Evolutionary conservation across 345 rosid species (phyloP), one percentile per base, ranked within the genome.

Genomic region (Melaleuca alternifolia): DNA sequence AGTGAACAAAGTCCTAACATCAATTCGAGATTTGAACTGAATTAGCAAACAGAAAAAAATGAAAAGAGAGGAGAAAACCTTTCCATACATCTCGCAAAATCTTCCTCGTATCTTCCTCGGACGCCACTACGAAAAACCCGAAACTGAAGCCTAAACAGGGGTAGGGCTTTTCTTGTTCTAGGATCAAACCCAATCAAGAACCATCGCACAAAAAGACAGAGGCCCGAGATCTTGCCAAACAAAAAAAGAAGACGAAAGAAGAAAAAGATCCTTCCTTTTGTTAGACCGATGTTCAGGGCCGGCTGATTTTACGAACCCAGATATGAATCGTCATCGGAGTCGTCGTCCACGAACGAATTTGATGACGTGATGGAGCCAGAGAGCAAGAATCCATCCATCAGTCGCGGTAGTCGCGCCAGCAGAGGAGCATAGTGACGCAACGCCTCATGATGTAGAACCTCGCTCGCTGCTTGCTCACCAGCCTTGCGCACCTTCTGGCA

Each of bases 381-480:
- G 79, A 4, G 79, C 56, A 11, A 3, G 79, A 10, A 71, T 11
- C 56, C 23, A 85, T 91, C 92, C 46, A 11, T 71, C 84, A 83
- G 20, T 90, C 93, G 26, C 83, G 83, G 18, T 88, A 91, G 33
- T 92, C 92, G 50, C 89, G 90, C 92, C 93, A 92, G 85, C 93
- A 89, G 57, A 91, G 86, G 24, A 92, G 89, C 92, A 91, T 92
- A 76, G 88, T 79, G 10, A 92, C 90, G 84, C 93, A 92, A n/a
- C 92, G 89, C 86, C 92, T 87, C 89, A 92, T 81, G 88, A 92
- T 91, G 88, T 92, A 92, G 87, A 92, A 92, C 85, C 92, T 87
- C 7, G 94, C 91, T 51, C 92, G 88, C 57, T 91, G 94, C 51
- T 92, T 89, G 56, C 88, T 90, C 54, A 88, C 92, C 88, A 92